phyloP scores from a whole-genome alignment of 495 filamentous ascomycete species.

The Penicillium nucicola region DNA sequence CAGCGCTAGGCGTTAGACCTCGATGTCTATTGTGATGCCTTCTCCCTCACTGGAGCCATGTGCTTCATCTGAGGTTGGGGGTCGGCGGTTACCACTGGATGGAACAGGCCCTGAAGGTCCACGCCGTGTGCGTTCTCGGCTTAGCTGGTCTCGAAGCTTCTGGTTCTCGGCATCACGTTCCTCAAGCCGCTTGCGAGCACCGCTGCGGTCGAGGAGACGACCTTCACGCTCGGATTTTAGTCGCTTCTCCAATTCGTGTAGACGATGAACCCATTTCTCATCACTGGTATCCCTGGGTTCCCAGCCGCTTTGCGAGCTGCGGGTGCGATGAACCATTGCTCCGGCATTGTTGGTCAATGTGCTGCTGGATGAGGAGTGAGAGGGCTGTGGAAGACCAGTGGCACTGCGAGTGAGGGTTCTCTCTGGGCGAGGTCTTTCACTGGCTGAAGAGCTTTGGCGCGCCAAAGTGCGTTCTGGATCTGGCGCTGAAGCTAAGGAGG shows the following conservation, averaged over 20 bases:
- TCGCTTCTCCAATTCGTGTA: constrained; percentile 82
- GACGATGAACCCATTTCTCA: constrained; percentile 78
- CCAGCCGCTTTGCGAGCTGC: constrained; percentile 22
- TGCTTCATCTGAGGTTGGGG: constrained; percentile 24
- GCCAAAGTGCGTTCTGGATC: constrained; percentile 41
- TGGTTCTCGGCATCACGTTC: constrained; percentile 78
- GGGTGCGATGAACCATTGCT: constrained; percentile 31
- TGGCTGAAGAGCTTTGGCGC: constrained; percentile 44
- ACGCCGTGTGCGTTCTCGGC: constrained; percentile 56
- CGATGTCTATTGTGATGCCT: constrained; percentile 44
- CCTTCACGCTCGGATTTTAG: constrained; percentile 88
- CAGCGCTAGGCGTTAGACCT: constrained; percentile 27
- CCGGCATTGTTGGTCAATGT: constrained; percentile 30
- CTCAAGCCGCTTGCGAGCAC: constrained; percentile 79
- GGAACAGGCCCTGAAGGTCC: constrained; percentile 22
- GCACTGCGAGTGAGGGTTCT: constrained; percentile 28
- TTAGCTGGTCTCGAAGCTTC: constrained; percentile 65
- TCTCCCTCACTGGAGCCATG: constrained; percentile 45
- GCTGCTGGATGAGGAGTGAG: constrained; percentile 30
- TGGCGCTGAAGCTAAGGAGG: constrained; percentile 18
- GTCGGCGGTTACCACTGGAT: constrained; percentile 9
- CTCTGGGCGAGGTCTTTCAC: constrained; percentile 23
- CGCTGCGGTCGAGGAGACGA: constrained; percentile 76
- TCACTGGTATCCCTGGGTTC: constrained; percentile 38
- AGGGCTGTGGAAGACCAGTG: constrained; percentile 37